A percentile compares a stretch with the other conserved stretches of the same genome.
Conservation (phyloP, 441 rosid species). For the Pelargonium fulgidum region DNA sequence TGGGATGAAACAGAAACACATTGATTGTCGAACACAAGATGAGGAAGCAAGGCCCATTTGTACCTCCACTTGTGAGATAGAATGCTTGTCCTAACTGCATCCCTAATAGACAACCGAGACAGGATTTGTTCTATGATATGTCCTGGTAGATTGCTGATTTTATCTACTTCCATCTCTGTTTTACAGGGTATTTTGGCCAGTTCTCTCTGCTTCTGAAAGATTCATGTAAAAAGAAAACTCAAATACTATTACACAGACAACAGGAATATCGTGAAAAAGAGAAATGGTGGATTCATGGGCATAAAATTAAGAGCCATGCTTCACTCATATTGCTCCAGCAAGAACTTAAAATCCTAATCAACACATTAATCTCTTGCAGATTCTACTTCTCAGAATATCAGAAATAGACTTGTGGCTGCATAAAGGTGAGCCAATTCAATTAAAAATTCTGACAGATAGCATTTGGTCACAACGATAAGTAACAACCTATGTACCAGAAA, state of each 20-base stretch:
- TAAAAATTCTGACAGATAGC: not conserved
- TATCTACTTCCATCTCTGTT: conserved; percentile 39
- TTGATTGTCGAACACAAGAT: conserved; percentile 49
- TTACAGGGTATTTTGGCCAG: conserved; percentile 42
- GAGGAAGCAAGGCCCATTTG: conserved; percentile 54
- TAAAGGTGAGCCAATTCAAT: not conserved
- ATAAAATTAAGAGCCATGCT: not conserved
- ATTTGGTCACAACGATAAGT: not conserved
- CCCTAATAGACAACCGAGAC: conserved; percentile 49
- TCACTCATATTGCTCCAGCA: not conserved
- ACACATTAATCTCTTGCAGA: not conserved
- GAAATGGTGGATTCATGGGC: not conserved
- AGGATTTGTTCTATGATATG: conserved; percentile 52
- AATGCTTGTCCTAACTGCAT: conserved; percentile 59
- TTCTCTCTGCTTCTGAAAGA: conserved; percentile 49
- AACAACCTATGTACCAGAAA: not conserved
- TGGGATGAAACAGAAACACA: conserved; percentile 40
- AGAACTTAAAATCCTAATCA: not conserved
- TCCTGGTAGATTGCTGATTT: conserved; percentile 50
- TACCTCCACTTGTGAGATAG: conserved; percentile 58
- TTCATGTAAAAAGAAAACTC: conserved; percentile 20
- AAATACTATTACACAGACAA: conserved; percentile 1
- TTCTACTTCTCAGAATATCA: not conserved
- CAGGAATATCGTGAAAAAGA: not conserved
- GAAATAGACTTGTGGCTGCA: not conserved